phyloP scores from a whole-genome alignment of 2,329 filamentous ascomycete genomes.

The Dactylellina cionopaga region DNA sequence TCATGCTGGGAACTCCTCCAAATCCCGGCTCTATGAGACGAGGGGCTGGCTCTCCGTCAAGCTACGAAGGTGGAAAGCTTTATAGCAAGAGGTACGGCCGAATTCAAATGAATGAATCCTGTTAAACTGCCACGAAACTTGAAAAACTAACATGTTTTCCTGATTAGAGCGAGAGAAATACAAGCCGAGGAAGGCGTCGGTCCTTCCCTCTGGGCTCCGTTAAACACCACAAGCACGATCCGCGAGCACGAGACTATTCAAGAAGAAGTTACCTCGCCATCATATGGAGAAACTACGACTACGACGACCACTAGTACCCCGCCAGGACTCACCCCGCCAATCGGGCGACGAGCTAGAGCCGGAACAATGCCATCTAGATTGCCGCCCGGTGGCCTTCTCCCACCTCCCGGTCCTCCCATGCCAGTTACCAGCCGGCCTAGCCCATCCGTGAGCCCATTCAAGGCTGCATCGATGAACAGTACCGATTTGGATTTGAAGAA shows the following conservation, averaged over 20 bases:
- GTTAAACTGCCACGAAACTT: background rate
- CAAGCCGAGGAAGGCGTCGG: slow-evolving; percentile 93
- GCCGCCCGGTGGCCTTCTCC: slow-evolving; percentile 74
- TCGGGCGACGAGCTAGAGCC: slow-evolving; percentile 82
- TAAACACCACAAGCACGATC: slow-evolving; percentile 95
- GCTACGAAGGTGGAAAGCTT: slow-evolving; percentile 82
- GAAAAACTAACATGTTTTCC: slow-evolving; percentile 53
- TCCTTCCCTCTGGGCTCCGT: slow-evolving; percentile 86
- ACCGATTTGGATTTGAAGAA: slow-evolving; percentile 60
- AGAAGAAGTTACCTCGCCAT: slow-evolving; percentile 63
- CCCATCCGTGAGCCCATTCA: slow-evolving; percentile 86
- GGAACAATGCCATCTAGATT: slow-evolving; percentile 97
- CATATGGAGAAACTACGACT: slow-evolving; percentile 60
- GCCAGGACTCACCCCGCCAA: slow-evolving; percentile 72
- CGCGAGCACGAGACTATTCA: slow-evolving; percentile 80
- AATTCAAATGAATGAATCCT: slow-evolving; percentile 37
- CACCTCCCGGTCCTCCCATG: slow-evolving; percentile 66
- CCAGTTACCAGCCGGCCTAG: slow-evolving; percentile 85
- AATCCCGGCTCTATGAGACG: slow-evolving; percentile 71
- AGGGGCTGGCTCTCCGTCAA: slow-evolving; percentile 94
- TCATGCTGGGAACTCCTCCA: slow-evolving; percentile 53
- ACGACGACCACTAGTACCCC: slow-evolving; percentile 69
- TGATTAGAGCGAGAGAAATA: slow-evolving; percentile 86
- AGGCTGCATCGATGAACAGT: slow-evolving; percentile 66
- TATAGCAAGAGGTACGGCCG: slow-evolving; percentile 87